Base-by-base conservation (phyloP, 768 basidiomycete genomes). In the Phlebiopsis gigantea region DNA sequence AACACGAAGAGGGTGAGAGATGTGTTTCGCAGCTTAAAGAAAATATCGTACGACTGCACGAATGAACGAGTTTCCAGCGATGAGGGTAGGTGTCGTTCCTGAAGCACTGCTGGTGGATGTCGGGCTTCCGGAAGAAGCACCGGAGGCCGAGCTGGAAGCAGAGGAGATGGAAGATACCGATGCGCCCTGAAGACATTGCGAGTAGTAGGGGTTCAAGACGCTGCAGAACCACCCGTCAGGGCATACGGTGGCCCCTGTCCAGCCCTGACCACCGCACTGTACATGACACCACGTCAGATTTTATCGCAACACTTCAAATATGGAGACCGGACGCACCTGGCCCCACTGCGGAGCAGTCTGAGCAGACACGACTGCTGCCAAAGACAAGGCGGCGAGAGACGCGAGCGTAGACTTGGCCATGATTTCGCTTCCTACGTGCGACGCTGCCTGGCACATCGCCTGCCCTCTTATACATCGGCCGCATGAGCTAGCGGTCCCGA, bases 191-290 rank as follows among this genome's bases (percentile, higher is more conserved):
- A 83, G 72, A 62, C 81, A 83, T 62, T 82, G 81, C 3, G 75
- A 81, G 65, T 81, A 82, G 57, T 73, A 82, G 9, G 68, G 60
- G 62, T 79, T 81, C 7, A 72, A 66, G 44, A 66, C 65, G 2
- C 69, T 75, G 67, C 81, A 82, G 6, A 69, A 66, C 71, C 73
- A 77, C 22, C 79, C 80, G 1, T 71, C 67, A 4, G 75, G 70
- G 57, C 81, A 84, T 2, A 68, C 65, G 3, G 80, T 82, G 7
- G 80, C 68, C 12, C 81, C 81, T 7, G 74, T 66, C 77, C 79
- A 82, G 2, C 77, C 78, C 49, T 69, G 72, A 7, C 80, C 79
- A 46, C 80, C 79, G 59, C 82, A 82, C 80, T 83, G 55, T 2
- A n/a, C n/a, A n/a, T 39, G 8, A 41, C 19, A 8, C 0, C 7